phyloP scores from a whole-genome alignment of 2,329 filamentous ascomycete genomes.

The Anthostomella pinea region DNA sequence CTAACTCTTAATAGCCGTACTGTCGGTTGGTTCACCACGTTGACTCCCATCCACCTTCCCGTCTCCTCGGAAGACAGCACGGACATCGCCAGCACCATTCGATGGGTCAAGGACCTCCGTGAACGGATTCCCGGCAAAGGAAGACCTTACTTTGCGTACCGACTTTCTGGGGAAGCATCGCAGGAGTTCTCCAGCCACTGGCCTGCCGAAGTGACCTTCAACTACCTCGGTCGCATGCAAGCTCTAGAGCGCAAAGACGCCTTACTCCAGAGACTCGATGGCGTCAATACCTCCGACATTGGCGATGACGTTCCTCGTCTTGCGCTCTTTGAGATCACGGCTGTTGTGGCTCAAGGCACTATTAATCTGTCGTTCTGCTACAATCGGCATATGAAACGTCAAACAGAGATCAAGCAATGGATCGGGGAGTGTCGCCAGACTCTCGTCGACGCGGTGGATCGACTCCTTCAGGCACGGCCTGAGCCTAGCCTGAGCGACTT shows the following conservation, averaged over 20 bases:
- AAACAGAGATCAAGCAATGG: conserved; percentile 6
- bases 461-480: background rate
- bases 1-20: too few relatives aligned
- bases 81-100: conserved; percentile 7
- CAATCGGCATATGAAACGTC: conserved; percentile 7
- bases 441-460: conserved; percentile 1
- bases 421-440: conserved; percentile 3
- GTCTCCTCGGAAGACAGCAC: conserved; percentile 1
- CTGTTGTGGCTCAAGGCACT: conserved; percentile 3
- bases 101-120: conserved; percentile 7
- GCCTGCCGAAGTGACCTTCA: conserved; percentile 9
- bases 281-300: too few relatives aligned
- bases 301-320: conserved; percentile 1
- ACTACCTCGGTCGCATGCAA: conserved; percentile 6
- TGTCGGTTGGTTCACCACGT: conserved; percentile 46
- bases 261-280: too few relatives aligned
- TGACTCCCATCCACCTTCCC: conserved; percentile 32
- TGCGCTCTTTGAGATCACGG: conserved; percentile 7
- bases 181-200: background rate
- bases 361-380: conserved; percentile 4
- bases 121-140: background rate
- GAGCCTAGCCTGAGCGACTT: conserved; percentile 6
- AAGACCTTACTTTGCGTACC: conserved; percentile 4
- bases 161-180: background rate
- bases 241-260: background rate